Base-by-base conservation (phyloP, 2,329 filamentous ascomycete species). In the Pseudogymnoascus sp. region DNA sequence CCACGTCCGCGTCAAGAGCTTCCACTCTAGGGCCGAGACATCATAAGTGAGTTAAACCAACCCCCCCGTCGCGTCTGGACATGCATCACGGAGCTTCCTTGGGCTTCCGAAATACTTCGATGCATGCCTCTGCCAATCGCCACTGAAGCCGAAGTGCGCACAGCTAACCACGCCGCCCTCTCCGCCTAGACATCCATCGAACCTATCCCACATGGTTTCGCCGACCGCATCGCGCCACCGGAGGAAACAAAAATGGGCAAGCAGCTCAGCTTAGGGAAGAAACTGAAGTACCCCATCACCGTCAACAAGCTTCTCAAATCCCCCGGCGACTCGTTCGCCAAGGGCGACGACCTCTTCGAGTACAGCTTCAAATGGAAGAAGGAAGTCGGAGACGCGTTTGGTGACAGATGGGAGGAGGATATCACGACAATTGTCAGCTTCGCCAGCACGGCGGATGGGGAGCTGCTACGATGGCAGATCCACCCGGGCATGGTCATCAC, bases 251-350 rank as follows among this genome's bases (percentile, higher is more conserved):
- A 64, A 65, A 78, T 80, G 78, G 76, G 75, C 62, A 80, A 81
- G 69, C 74, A 73, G 65, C 74, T 87, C 64, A 78, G 76, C 63
- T 73, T 86, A 64, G 84, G 84, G 71, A 76, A 80, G 70, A 81
- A 84, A 76, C 85, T 97, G 69, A 89, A 89, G 76, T 99, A 97
- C 77, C 95, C 95, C 71, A 93, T 97, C 76, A 96, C 89, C 69
- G 88, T 99, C 76, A 92, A 87, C 70, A 89, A 91, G 75, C 82
- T 97, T 65, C 83, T 93, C 68, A 92, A 91, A 76, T 79, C 81
- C 68, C 83, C 85, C 19, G 89, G 90, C 75, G 91, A 96, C 70
- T 73, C 82, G 66, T 84, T 99, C 72, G 82, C 85, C 71, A 89
- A 89, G 75, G 82, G 91, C 72, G 89, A 92, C 71, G 82, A 86